phyloP scores from a whole-genome alignment of 140 eudicot genomes.

The Anethum foeniculum region DNA sequence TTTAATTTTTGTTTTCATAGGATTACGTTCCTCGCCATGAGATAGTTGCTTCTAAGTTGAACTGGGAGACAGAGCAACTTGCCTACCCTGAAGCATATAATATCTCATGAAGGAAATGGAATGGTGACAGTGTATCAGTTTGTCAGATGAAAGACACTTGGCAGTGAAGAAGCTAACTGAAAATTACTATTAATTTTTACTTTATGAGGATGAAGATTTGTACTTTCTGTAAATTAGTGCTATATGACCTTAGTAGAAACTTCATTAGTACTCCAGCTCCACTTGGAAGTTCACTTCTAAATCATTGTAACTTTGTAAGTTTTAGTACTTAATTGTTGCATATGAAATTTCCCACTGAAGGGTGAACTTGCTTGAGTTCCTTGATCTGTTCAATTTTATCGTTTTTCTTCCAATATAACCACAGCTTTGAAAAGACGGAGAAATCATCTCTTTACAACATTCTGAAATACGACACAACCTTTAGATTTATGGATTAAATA shows the following conservation, averaged over 20 bases:
- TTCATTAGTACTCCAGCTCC: constrained; percentile 26
- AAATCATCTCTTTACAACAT: not conserved
- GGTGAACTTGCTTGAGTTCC: constrained; percentile 1
- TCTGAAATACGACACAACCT: not conserved
- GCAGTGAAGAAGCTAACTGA: constrained; percentile 45
- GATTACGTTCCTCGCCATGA: constrained; percentile 68
- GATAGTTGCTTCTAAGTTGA: constrained; percentile 48
- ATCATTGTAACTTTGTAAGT: constrained; percentile 38
- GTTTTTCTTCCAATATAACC: not conserved
- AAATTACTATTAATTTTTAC: constrained; percentile 29
- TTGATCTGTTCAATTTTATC: not conserved
- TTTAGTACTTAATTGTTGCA: constrained; percentile 19
- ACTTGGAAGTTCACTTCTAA: constrained; percentile 35
- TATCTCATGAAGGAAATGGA: constrained; percentile 36
- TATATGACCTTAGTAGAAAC: constrained; percentile 35
- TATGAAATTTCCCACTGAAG: constrained; percentile 15
- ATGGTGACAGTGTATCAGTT: constrained; percentile 20
- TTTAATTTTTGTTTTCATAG: constrained; percentile 19
- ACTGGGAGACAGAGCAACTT: constrained; percentile 62
- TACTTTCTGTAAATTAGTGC: constrained; percentile 47
- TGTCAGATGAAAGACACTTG: constrained; percentile 17
- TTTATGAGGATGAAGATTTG: constrained; percentile 21
- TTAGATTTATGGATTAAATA: not conserved
- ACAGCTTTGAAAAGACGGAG: not conserved
- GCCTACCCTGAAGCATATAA: constrained; percentile 32